Base-by-base conservation (phyloP, 1,284 basidiomycete species). In the Apiotrichum siamense region DNA sequence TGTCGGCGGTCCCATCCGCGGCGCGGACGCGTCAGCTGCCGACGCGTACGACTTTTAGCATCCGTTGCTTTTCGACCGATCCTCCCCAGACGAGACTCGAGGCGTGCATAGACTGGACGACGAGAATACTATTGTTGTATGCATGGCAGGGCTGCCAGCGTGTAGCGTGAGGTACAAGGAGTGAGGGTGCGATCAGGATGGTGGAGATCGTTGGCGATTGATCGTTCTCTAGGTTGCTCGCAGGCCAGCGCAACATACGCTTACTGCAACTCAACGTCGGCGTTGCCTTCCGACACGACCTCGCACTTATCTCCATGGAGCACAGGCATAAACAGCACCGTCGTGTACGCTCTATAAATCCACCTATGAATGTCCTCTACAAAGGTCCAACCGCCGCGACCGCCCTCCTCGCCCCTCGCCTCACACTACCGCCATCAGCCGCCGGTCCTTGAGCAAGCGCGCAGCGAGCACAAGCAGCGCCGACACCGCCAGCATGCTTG, bases 31-130 rank as follows among this genome's bases (percentile, higher is more conserved):
- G 33, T 12, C 33, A 7, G 46, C 42, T 26, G 55, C 52, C 37
- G 67, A 72, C 47, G 71, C 66, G 31, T 72, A 72, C 47, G 70
- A 72, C 58, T 72, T 72, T 54, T 72, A 44, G 23, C 21, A 17
- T 5, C 32, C 13, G 32, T 33, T 33, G 32, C 29, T 31, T 7
- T 31, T 31, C 9, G 29, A n/a, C n/a, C n/a, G n/a, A n/a, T n/a
- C n/a, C 10, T 11, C 29, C 11, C 29, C 10, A 31, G 15, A 31
- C 11, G 15, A 31, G 37, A 23, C 6, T 38, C 20, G 29, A 20
- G n/a, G 10, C 12, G n/a, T 15, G 18, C 10, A 29, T 26, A 18
- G 13, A 42, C 5, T 42, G 7, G 40, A 38, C n/a, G 36, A 26
- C 38, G 38, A 26, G 13, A 18, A 6, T 18, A 21, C 9, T 38